Conservation (phyloP, 163 green algal species). For the Chlamydomonas reinhardtii region DNA sequence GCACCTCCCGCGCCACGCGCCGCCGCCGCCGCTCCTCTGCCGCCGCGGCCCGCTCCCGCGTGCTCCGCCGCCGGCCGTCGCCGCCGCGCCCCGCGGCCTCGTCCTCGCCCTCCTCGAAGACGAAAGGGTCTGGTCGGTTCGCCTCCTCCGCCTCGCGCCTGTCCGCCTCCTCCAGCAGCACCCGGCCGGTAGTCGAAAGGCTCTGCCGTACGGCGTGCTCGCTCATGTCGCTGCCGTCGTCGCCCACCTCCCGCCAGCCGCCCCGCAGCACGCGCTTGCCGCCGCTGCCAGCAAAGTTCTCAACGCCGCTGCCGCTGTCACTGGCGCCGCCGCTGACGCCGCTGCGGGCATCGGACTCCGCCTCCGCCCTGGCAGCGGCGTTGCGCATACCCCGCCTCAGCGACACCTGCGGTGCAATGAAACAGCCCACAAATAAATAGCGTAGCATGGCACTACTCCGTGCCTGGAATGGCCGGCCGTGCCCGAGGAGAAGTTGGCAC, state of each 20-base stretch:
- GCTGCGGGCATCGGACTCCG: background rate
- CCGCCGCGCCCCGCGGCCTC: too few relatives aligned
- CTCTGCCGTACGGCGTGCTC: background rate
- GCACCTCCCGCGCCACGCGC: background rate
- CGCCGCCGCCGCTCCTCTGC: background rate
- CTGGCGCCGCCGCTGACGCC: background rate
- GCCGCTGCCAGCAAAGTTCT: background rate
- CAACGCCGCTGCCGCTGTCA: background rate
- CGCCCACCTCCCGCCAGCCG: slow-evolving; percentile 8
- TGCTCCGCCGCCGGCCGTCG: background rate
- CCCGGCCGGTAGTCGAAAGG: background rate
- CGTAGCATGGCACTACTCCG: too few relatives aligned
- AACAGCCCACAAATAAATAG: too few relatives aligned
- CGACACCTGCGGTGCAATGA: slow-evolving; percentile 21
- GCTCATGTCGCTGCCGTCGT: background rate
- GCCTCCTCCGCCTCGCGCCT: background rate
- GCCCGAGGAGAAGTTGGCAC: too few relatives aligned
- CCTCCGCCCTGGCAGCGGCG: background rate
- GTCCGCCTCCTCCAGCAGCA: slow-evolving; percentile 22
- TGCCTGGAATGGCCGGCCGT: too few relatives aligned
- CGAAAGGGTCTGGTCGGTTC: slow-evolving; percentile 4
- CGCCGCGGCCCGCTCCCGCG: background rate
- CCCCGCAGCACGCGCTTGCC: background rate
- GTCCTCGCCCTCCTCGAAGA: background rate
- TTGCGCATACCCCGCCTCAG: slow-evolving; percentile 2